Evolutionary conservation across 179 eudicot genomes (phyloP).

Genomic region (Corrigiola litoralis): DNA sequence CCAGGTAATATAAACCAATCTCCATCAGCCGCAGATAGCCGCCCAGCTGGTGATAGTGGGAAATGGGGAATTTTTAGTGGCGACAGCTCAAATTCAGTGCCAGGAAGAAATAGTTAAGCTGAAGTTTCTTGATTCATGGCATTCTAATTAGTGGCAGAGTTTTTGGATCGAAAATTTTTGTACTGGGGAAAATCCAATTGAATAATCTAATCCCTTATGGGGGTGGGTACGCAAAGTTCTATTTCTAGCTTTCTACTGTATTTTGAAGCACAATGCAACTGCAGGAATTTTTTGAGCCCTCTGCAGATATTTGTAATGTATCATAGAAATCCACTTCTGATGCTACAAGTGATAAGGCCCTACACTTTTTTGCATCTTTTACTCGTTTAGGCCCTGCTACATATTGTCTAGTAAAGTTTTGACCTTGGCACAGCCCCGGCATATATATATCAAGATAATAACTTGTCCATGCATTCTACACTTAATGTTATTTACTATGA

Average conservation of each 20-base stretch:
- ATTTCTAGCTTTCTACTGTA: neutral
- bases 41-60: slow-evolving; percentile 3
- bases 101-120: slow-evolving; percentile 2
- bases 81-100: slow-evolving; percentile 11
- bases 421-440: too few species aligned
- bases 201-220: neutral
- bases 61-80: slow-evolving; percentile 33
- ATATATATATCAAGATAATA: too few species aligned
- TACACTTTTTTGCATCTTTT: too few species aligned
- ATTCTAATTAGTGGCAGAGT: neutral
- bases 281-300: neutral
- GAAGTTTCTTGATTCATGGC: neutral
- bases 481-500: too few species aligned
- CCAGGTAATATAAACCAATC: slow-evolving; percentile 6
- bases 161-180: neutral
- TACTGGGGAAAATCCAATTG: neutral
- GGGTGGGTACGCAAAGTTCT: neutral
- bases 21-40: slow-evolving; percentile 5
- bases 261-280: neutral
- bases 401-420: too few species aligned
- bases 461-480: too few species aligned
- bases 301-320: neutral
- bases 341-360: too few species aligned
- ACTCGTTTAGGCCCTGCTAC: too few species aligned
- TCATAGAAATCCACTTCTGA: neutral